These are phyloP conservation scores for Yarrowia sp. DNA, from an alignment of 805 yeast genomes.

Conservation along the genomic window DNA sequence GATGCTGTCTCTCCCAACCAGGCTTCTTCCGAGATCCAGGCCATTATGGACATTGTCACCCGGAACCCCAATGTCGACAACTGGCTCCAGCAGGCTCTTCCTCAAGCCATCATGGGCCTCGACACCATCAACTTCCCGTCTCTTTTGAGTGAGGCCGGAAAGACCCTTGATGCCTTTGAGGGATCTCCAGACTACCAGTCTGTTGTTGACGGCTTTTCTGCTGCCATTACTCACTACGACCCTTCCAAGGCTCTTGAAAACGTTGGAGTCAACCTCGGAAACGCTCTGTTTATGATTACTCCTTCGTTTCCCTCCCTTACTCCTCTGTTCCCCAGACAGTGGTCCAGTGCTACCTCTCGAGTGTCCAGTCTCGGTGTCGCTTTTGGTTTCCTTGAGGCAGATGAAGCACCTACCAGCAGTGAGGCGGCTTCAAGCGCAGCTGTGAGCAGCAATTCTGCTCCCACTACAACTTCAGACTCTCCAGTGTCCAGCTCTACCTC, in stretches of 20 bases:
- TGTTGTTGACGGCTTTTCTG: not conserved
- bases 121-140: not conserved
- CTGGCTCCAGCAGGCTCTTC: not conserved
- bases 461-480: too few relatives aligned
- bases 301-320: not conserved
- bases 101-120: not conserved
- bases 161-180: not conserved
- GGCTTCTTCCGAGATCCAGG: not conserved
- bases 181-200: not conserved
- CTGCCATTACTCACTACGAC: not conserved
- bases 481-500: too few relatives aligned
- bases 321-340: not conserved
- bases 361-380: not conserved
- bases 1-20: not conserved
- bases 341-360: not conserved
- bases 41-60: constrained; percentile 10
- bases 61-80: not conserved
- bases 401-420: not conserved
- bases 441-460: too few relatives aligned
- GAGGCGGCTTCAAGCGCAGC: too few relatives aligned
- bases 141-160: not conserved
- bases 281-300: not conserved
- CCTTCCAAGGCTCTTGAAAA: not conserved
- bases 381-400: not conserved
- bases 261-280: not conserved